Evolutionary conservation across 2,329 filamentous ascomycete species (phyloP).

Genomic region (Ophiocordyceps camponoti-floridani): DNA sequence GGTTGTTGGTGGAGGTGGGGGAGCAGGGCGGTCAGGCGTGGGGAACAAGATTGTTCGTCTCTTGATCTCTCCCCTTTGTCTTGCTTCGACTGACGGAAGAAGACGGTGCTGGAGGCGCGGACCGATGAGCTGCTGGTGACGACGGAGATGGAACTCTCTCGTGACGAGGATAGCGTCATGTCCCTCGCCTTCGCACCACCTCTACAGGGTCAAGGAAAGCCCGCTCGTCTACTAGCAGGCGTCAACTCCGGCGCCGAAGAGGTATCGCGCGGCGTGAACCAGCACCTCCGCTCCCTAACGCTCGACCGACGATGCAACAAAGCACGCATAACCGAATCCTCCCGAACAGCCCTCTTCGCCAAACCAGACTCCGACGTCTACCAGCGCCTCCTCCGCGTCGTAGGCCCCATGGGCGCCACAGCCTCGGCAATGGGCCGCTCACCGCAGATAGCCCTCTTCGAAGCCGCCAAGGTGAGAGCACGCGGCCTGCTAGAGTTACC

Average conservation of each 20-base stretch:
- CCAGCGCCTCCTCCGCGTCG: conserved; percentile 39
- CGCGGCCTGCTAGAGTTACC: conserved; percentile 31
- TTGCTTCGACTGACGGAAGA: conserved; percentile 2
- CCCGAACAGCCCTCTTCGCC: conserved; percentile 33
- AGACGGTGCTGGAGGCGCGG: conserved; percentile 59
- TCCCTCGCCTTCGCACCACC: conserved; percentile 51
- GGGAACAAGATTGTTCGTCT: conserved; percentile 65
- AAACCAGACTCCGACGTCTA: conserved; percentile 32
- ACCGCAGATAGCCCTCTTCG: conserved; percentile 67
- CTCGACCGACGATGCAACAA: conserved; percentile 27
- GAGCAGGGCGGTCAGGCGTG: conserved; percentile 63
- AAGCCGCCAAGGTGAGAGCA: conserved; percentile 31
- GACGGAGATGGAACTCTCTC: conserved; percentile 60
- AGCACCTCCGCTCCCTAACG: conserved; percentile 64
- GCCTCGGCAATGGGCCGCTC: conserved; percentile 61
- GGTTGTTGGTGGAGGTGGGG: conserved; percentile 75
- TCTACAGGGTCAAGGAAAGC: conserved; percentile 21
- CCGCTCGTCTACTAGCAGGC: conserved; percentile 46
- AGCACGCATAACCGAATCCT: conserved; percentile 30
- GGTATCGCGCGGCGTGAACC: conserved; percentile 65
- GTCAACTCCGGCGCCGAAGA: conserved; percentile 69
- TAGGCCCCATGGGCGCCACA: conserved; percentile 54
- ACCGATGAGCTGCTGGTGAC: conserved; percentile 44
- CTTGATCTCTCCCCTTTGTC: not conserved
- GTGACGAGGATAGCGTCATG: conserved; percentile 77